These are phyloP conservation scores for Anisodus tanguticus DNA, from an alignment of 257 asterid genomes.

Conservation along the genomic window DNA sequence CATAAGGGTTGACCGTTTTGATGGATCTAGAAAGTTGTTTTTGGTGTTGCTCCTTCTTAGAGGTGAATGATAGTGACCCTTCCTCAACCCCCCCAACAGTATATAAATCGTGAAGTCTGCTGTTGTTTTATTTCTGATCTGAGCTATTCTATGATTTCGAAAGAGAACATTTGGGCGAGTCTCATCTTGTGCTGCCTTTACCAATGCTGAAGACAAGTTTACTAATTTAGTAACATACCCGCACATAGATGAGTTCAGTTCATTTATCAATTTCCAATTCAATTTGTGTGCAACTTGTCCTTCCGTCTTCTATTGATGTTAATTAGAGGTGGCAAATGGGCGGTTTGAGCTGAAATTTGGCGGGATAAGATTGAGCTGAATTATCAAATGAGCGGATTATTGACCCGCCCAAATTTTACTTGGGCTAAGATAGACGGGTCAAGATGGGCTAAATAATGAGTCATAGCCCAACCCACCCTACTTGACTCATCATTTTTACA, in stretches of 20 bases:
- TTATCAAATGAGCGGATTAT: no score
- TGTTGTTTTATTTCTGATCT: neutral
- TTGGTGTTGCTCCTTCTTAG: neutral
- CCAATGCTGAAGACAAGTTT: constrained; percentile 21
- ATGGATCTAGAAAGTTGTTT: neutral
- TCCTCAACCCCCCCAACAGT: neutral
- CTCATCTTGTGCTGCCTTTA: neutral
- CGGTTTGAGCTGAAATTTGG: no score
- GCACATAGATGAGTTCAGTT: neutral
- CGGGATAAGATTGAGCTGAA: no score
- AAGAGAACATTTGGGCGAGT: neutral
- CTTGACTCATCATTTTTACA: neutral
- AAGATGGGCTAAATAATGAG: neutral
- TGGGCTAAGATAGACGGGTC: neutral
- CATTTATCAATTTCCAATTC: neutral
- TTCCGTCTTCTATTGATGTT: neutral
- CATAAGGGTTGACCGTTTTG: neutral
- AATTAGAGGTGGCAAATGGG: no score
- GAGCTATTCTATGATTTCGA: neutral
- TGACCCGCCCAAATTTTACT: no score
- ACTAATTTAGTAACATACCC: constrained; percentile 6
- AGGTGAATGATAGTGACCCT: neutral
- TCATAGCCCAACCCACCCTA: neutral
- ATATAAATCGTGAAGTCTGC: neutral
- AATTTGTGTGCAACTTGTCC: neutral